Percentiles rank a stretch among this genome's conserved stretches.
These are phyloP conservation scores for Calocybe gangraenosa DNA, from an alignment of 768 basidiomycete species.

Conservation along the genomic window DNA sequence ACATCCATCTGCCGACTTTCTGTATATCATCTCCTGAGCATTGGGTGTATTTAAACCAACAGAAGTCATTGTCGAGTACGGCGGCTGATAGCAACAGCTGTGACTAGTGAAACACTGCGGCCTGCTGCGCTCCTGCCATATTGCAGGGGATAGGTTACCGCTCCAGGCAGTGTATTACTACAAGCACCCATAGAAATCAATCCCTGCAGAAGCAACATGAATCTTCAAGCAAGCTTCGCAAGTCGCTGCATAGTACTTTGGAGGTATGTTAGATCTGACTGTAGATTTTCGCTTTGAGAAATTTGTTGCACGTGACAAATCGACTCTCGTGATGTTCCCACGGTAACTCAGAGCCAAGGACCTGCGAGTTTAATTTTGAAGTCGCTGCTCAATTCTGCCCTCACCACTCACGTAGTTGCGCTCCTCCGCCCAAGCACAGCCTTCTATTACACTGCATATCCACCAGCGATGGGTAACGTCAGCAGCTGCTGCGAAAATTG, in stretches of 20 bases:
- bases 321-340: conserved; percentile 6
- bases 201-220: no score
- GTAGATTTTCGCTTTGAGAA: no score
- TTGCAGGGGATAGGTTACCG: neutral
- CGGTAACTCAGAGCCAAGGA: conserved; percentile 7
- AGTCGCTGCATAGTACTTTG: no score
- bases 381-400: conserved; percentile 14
- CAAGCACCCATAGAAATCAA: neutral
- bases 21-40: no score
- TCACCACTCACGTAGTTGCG: conserved; percentile 13
- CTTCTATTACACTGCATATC: conserved; percentile 1
- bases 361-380: conserved; percentile 18
- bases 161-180: neutral
- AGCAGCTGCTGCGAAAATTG: conserved; percentile 82
- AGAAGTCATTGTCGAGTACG: neutral
- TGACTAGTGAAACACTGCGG: conserved; percentile 10
- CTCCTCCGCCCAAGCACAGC: conserved; percentile 10
- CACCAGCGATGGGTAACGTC: conserved; percentile 60
- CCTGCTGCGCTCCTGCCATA: conserved; percentile 8
- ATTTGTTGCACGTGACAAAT: neutral
- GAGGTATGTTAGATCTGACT: no score
- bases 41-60: conserved; percentile 7
- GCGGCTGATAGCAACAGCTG: conserved; percentile 7
- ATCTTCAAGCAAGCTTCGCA: no score
- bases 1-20: no score